A percentile compares a stretch with the other conserved stretches of the same genome.
phyloP scores from a whole-genome alignment of 164 flowering plant genomes.

The Nelumbo lutea region DNA sequence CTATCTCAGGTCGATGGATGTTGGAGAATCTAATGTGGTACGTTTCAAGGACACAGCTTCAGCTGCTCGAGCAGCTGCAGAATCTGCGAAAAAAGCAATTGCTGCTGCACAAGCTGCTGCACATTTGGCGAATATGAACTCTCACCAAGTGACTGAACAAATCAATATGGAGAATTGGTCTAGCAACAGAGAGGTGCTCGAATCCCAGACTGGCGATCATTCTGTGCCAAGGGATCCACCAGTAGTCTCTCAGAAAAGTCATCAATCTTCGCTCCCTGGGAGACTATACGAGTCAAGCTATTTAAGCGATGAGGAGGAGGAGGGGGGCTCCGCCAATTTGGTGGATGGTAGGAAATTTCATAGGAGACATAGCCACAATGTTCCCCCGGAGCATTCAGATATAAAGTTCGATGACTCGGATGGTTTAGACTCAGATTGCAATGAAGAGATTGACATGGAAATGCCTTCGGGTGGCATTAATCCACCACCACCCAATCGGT shows the following conservation, averaged over 20 bases:
- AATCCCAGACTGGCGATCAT: not conserved
- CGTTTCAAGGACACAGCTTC: constrained; percentile 54
- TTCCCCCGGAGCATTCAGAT: constrained; percentile 36
- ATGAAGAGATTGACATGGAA: constrained; percentile 71
- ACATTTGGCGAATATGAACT: constrained; percentile 43
- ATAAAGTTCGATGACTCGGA: constrained; percentile 68
- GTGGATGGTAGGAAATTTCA: constrained; percentile 19
- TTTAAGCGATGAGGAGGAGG: constrained; percentile 27
- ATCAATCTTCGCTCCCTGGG: constrained; percentile 16
- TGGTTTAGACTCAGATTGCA: constrained; percentile 45
- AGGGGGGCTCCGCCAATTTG: constrained; percentile 7
- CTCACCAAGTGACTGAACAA: constrained; percentile 14
- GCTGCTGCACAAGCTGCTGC: constrained; percentile 93
- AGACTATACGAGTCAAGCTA: constrained; percentile 18
- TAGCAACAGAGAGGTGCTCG: not conserved
- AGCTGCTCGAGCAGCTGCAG: constrained; percentile 88
- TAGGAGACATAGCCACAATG: constrained; percentile 66
- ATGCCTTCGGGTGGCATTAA: constrained; percentile 17
- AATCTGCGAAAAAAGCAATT: constrained; percentile 69
- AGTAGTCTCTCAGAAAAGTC: constrained; percentile 2
- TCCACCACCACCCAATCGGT: constrained; percentile 42
- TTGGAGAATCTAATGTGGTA: no score
- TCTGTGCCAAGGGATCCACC: not conserved
- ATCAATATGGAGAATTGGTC: constrained; percentile 17
- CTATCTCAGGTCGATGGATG: no score